Evolutionary conservation across 176 grass and related monocot genomes (phyloP).

Genomic region (Oryza longistaminata): DNA sequence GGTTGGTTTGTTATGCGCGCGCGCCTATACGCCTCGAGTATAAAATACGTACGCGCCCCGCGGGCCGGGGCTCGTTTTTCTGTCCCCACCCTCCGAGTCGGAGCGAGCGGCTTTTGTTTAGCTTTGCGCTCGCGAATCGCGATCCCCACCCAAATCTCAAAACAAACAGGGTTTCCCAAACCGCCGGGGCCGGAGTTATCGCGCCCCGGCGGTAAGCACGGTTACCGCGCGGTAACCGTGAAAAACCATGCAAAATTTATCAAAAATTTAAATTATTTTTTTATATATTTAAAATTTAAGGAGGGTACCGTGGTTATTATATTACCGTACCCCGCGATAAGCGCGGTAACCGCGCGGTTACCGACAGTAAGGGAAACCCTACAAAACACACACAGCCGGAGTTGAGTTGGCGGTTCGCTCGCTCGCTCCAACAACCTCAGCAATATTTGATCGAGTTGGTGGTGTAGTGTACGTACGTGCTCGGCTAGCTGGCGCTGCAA

Average conservation of each 20-base stretch:
- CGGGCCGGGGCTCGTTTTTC: not conserved
- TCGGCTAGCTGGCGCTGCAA: not conserved
- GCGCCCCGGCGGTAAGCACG: too few species aligned
- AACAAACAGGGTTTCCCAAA: too few species aligned
- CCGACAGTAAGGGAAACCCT: too few species aligned
- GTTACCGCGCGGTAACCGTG: too few species aligned
- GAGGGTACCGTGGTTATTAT: too few species aligned
- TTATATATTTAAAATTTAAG: too few species aligned
- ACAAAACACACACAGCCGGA: not conserved
- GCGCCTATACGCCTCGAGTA: not conserved
- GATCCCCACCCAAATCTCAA: not conserved
- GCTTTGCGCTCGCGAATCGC: not conserved
- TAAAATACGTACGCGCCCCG: not conserved
- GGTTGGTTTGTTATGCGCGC: constrained; percentile 7
- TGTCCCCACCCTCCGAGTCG: constrained; percentile 8
- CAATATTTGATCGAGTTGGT: not conserved
- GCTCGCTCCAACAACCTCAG: not conserved
- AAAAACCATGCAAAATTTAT: too few species aligned
- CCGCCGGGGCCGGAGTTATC: too few species aligned
- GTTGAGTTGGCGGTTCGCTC: constrained; percentile 1
- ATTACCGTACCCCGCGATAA: too few species aligned
- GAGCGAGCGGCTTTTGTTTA: constrained; percentile 16
- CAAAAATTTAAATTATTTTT: too few species aligned
- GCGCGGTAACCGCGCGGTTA: too few species aligned
- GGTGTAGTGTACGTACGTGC: not conserved